A percentile compares a stretch with the other conserved stretches of the same genome.
These are phyloP conservation scores for Trypanosoma scelopori DNA, from an alignment of 208 protist genomes.

Conservation along the genomic window DNA sequence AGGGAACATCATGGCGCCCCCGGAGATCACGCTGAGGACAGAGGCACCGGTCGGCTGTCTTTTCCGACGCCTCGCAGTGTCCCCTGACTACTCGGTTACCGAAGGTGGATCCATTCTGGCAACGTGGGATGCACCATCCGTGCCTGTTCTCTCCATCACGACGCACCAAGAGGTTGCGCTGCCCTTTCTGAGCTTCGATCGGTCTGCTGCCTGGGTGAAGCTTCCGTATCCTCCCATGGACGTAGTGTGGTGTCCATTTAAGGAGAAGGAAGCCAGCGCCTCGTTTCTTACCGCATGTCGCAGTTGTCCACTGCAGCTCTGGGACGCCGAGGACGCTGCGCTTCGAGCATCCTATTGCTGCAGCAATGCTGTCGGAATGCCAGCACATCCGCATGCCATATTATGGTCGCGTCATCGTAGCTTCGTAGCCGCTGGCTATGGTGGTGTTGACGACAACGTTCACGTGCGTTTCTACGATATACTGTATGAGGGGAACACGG, in stretches of 20 bases:
- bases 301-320: slow-evolving; percentile 74
- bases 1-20: slow-evolving; percentile 8
- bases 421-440: slow-evolving; percentile 68
- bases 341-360: slow-evolving; percentile 73
- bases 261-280: slow-evolving; percentile 38
- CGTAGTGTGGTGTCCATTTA: slow-evolving; percentile 80
- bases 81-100: slow-evolving; percentile 47
- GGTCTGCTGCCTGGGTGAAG: slow-evolving; percentile 34
- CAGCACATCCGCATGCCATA: slow-evolving; percentile 39
- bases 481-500: slow-evolving; percentile 39
- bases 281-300: slow-evolving; percentile 57
- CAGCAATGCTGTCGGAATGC: slow-evolving; percentile 52
- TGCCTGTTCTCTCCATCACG: slow-evolving; percentile 21
- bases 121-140: slow-evolving; percentile 29
- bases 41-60: slow-evolving; percentile 20
- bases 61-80: slow-evolving; percentile 55
- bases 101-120: slow-evolving; percentile 36
- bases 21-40: background rate
- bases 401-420: slow-evolving; percentile 40
- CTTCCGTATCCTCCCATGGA: slow-evolving; percentile 72
- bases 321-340: slow-evolving; percentile 61
- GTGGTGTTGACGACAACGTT: slow-evolving; percentile 52
- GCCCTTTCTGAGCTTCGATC: slow-evolving; percentile 8
- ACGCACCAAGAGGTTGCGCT: background rate
- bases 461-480: slow-evolving; percentile 79